phyloP scores from a whole-genome alignment of 2,329 filamentous ascomycete genomes.

The Colletotrichum cordylinicola region DNA sequence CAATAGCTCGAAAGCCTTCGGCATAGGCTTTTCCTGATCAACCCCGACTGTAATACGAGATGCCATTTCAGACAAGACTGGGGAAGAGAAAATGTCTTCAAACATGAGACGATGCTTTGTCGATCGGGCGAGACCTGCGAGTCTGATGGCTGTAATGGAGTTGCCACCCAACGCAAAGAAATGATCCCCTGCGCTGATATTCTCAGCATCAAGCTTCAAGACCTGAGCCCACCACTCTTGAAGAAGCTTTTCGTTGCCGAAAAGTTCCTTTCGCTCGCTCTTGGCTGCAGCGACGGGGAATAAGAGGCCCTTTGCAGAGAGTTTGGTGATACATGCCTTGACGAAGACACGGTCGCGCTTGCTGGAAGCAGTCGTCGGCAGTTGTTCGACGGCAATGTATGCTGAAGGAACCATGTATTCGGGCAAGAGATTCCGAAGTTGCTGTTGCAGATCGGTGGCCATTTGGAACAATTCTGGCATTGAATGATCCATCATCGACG shows the following conservation, averaged over 20 bases:
- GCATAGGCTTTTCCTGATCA: not conserved
- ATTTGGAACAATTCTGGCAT: not conserved
- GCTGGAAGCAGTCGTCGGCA: constrained; percentile 24
- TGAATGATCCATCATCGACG: not conserved
- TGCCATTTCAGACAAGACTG: not conserved
- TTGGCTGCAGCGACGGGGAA: not conserved
- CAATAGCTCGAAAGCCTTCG: not conserved
- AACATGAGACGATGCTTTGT: not conserved
- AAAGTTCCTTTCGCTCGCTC: not conserved
- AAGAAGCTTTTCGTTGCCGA: not conserved
- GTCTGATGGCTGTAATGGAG: not conserved
- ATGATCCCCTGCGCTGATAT: not conserved
- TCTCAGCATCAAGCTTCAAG: not conserved
- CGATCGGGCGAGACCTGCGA: not conserved
- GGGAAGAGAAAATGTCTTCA: not conserved
- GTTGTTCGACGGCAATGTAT: constrained; percentile 30
- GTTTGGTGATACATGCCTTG: not conserved
- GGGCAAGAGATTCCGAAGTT: constrained; percentile 39
- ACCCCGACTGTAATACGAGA: not conserved
- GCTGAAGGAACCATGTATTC: constrained; percentile 40
- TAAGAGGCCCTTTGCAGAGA: not conserved
- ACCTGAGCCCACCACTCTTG: not conserved
- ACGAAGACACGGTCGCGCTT: constrained; percentile 25
- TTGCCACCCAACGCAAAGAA: constrained; percentile 9
- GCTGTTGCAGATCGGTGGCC: constrained; percentile 20